These are phyloP conservation scores for Sporothrix variecibatus DNA, from an alignment of 2,329 filamentous ascomycete species.

Conservation along the genomic window DNA sequence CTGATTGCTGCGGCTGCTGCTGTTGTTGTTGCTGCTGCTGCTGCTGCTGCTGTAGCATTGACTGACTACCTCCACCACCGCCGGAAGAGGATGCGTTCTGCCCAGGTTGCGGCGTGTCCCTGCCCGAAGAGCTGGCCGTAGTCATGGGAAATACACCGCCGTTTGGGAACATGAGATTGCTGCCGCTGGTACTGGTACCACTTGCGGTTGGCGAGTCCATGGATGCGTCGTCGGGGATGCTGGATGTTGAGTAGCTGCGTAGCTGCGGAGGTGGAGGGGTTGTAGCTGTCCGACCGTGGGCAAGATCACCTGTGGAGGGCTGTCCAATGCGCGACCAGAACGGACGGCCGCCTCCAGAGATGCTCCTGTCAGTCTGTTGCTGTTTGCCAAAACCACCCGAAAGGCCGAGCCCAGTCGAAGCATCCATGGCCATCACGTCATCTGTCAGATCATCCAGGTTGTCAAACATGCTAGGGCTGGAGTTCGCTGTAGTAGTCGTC, in stretches of 20 bases:
- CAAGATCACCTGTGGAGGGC: conserved; percentile 46
- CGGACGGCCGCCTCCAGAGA: conserved; percentile 64
- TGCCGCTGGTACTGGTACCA: conserved; percentile 28
- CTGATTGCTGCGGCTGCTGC: conserved; percentile 31
- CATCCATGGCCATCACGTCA: conserved; percentile 66
- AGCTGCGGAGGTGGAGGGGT: conserved; percentile 21
- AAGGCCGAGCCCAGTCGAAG: conserved; percentile 40
- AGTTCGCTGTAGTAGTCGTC: conserved; percentile 57
- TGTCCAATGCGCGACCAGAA: conserved; percentile 65
- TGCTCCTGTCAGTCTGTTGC: conserved; percentile 68
- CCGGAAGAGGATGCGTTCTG: background rate
- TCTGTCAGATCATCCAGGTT: conserved; percentile 67
- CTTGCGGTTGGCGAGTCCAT: conserved; percentile 24
- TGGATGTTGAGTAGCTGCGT: conserved; percentile 50
- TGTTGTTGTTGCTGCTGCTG: too few relatives aligned
- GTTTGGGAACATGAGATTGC: conserved; percentile 28
- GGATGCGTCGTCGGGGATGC: conserved; percentile 46
- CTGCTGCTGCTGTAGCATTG: conserved; percentile 34
- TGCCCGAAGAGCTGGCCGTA: conserved; percentile 39
- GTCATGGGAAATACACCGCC: conserved; percentile 37
- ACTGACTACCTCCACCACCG: conserved; percentile 30
- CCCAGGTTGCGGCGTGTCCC: conserved; percentile 43
- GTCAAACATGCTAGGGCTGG: conserved; percentile 66
- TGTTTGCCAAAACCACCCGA: conserved; percentile 70
- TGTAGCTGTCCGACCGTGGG: conserved; percentile 48